phyloP scores from a whole-genome alignment of 768 basidiomycete genomes.

The Candolleomyces eurysporus region DNA sequence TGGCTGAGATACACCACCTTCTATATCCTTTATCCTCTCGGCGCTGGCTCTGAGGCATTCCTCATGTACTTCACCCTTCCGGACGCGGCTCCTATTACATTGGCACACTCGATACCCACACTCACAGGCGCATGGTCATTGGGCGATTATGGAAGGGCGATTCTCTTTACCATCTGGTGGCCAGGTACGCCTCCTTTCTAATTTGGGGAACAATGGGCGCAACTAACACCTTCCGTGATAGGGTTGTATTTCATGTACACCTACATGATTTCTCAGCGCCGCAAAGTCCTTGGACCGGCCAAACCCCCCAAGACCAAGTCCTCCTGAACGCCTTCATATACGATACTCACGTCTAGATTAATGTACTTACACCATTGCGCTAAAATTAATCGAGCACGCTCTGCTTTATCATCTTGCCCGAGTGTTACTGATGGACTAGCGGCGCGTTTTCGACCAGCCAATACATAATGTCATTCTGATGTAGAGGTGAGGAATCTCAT shows the following conservation, averaged over 20 bases:
- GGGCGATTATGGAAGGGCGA: slow-evolving; percentile 55
- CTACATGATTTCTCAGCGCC: slow-evolving; percentile 53
- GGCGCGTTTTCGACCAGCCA: too few relatives aligned
- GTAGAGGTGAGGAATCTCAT: not conserved
- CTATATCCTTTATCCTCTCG: slow-evolving; percentile 90
- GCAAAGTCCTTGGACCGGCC: slow-evolving; percentile 36
- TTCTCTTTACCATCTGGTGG: slow-evolving; percentile 82
- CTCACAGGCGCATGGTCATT: slow-evolving; percentile 47
- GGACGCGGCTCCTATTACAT: slow-evolving; percentile 34
- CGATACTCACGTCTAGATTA: not conserved
- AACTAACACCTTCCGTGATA: slow-evolving; percentile 13
- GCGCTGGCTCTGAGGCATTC: slow-evolving; percentile 88
- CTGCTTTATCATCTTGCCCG: too few relatives aligned
- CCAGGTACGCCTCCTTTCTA: slow-evolving; percentile 53
- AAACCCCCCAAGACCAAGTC: slow-evolving; percentile 21
- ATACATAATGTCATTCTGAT: not conserved
- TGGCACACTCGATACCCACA: slow-evolving; percentile 32
- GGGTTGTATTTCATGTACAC: slow-evolving; percentile 53
- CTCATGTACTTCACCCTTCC: slow-evolving; percentile 79
- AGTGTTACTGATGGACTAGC: too few relatives aligned
- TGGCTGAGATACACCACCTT: slow-evolving; percentile 91
- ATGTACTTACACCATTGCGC: not conserved
- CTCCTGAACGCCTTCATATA: not conserved
- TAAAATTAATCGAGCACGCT: too few relatives aligned
- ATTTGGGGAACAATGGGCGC: not conserved